Evolutionary conservation across 345 rosid species (phyloP), one percentile per base, ranked within the genome.

Genomic region (Camelina hispida): DNA sequence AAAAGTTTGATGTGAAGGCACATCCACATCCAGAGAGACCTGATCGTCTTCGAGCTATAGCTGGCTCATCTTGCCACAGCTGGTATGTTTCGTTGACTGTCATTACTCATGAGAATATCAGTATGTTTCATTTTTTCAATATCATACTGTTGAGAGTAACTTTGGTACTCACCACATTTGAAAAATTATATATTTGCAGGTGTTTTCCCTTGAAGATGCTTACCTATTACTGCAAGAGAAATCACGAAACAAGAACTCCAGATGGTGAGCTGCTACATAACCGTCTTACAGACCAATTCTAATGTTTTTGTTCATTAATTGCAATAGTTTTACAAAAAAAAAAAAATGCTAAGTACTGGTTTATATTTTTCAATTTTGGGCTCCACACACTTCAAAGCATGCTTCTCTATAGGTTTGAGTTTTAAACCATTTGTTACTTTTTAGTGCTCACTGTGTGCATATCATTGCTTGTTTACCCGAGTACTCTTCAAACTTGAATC

Each of bases 21-120:
- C 96, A 85, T 64, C 99, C 96, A 44, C 99, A 95, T 78, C 97
- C 97, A 4, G 98, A 95, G 86, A 88, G 99, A 85, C 91, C 98
- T 34, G 92, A 95, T 77, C 93, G 98, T 71, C 94, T 95, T 81
- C 98, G 86, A 84, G 98, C 94, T 84, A 90, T 95, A 80, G 91
- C 93, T 73, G n/a, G 93, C 98, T 68, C 84, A 97, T 83, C 96
- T 95, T 78, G 88, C 91, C 73, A 77, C 89, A 77, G 97, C 99
- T 75, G 99, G 98, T 91, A 88, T 61, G 79, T 61, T 30, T 35
- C 16, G 11, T 61, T 57, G 44, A 28, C 47, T 77, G 66, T n/a
- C n/a, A n/a, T n/a, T n/a, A n/a, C n/a, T 43, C 70, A 6, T 74
- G 4, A 25, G 53, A 55, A 34, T 79, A 17, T 37, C 6, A 50